phyloP scores from a whole-genome alignment of 2,329 filamentous ascomycete species.

The Teratosphaeria destructans region DNA sequence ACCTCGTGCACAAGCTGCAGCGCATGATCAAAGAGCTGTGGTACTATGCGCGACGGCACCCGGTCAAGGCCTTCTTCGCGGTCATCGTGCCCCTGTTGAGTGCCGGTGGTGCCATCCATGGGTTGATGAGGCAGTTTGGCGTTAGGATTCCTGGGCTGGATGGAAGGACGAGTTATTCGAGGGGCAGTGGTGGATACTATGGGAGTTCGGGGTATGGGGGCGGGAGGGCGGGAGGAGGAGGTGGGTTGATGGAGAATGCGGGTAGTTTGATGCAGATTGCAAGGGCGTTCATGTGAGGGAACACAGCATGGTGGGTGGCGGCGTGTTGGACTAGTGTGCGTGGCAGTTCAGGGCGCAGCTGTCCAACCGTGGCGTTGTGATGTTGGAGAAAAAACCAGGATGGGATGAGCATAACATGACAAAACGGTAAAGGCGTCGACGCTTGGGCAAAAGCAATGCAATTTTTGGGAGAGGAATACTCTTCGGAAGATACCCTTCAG shows the following conservation, averaged over 20 bases:
- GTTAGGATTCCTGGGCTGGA: conserved; percentile 57
- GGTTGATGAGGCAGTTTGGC: conserved; percentile 68
- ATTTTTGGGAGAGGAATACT: background rate
- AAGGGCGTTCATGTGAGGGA: conserved; percentile 40
- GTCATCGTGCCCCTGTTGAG: conserved; percentile 78
- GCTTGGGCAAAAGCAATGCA: background rate
- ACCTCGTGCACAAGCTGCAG: conserved; percentile 64
- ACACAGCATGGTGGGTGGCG: background rate
- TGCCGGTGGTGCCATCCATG: conserved; percentile 63
- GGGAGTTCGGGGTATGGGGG: conserved; percentile 34
- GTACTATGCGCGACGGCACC: conserved; percentile 72
- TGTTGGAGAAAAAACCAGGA: background rate
- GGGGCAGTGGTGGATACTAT: conserved; percentile 32
- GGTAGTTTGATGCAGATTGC: conserved; percentile 41
- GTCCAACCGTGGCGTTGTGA: background rate
- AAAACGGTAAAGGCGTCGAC: background rate
- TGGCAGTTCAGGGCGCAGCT: background rate
- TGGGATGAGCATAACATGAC: background rate
- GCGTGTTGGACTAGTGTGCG: background rate
- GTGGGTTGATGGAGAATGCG: conserved; percentile 35
- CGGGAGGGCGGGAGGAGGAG: conserved; percentile 19
- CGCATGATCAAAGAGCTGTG: conserved; percentile 70
- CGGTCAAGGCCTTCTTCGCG: conserved; percentile 81
- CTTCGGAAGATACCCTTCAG: background rate
- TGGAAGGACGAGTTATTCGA: conserved; percentile 14